Conservation (phyloP, 192 early-diverging fungal species). For the Coemansia sp. region DNA sequence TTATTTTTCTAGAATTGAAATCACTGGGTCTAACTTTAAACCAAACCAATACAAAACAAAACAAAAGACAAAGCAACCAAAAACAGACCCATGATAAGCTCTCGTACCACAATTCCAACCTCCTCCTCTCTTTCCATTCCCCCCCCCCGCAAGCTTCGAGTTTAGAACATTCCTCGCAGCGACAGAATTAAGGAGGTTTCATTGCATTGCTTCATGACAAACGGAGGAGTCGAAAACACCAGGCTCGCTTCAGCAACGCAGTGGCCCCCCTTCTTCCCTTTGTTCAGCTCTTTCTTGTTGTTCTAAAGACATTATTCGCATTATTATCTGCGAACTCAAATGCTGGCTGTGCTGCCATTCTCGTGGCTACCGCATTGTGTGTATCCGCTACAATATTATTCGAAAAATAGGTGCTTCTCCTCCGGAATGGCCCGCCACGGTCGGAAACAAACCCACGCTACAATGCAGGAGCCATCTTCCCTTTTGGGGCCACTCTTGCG, state of each 20-base stretch:
- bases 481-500: neutral
- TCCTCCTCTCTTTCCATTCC: neutral
- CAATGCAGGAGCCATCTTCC: neutral
- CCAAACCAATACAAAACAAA: neutral
- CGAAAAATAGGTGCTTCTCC: neutral
- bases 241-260: neutral
- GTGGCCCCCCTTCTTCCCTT: neutral
- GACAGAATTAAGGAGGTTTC: constrained; percentile 1
- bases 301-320: neutral
- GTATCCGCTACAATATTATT: neutral
- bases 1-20: neutral
- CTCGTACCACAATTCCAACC: neutral
- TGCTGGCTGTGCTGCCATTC: neutral
- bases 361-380: neutral
- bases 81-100: neutral
- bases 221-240: neutral
- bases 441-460: neutral
- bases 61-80: neutral
- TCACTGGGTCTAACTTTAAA: neutral
- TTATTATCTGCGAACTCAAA: neutral
- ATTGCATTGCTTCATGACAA: constrained; percentile 1
- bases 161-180: neutral
- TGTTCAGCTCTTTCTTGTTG: neutral
- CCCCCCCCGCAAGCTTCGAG: neutral
- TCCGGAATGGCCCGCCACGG: neutral